Evolutionary conservation across 345 rosid species (phyloP).

Genomic region (Turritis glabra): DNA sequence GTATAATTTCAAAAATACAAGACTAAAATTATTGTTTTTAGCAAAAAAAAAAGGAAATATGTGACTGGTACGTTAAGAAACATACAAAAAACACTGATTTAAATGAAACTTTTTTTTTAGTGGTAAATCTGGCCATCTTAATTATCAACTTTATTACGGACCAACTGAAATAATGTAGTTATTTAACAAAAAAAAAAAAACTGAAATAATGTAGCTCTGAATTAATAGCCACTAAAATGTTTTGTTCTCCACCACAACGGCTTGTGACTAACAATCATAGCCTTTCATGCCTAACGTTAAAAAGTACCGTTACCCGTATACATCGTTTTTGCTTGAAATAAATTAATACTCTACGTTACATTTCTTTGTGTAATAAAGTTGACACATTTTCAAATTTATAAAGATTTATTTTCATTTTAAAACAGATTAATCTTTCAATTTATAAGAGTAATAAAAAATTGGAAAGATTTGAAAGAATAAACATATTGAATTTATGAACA

Average conservation of each 20-base stretch:
- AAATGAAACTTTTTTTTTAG: not conserved
- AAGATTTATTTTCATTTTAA: not conserved
- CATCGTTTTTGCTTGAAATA: not conserved
- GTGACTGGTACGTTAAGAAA: not conserved
- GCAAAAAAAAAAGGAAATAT: not conserved
- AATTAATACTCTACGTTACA: not conserved
- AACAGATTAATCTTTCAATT: not conserved
- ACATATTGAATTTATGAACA: not conserved
- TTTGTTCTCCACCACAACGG: slow-evolving; percentile 13
- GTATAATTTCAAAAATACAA: not conserved
- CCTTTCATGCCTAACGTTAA: slow-evolving; percentile 9
- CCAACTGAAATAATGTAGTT: not conserved
- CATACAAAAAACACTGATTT: not conserved
- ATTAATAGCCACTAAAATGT: slow-evolving; percentile 1
- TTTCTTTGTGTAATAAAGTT: not conserved
- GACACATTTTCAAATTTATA: not conserved
- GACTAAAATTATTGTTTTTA: not conserved
- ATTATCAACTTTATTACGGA: not conserved
- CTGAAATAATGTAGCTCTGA: not conserved
- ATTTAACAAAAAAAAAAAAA: too few relatives aligned
- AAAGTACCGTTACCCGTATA: not conserved
- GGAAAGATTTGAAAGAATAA: not conserved
- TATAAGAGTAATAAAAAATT: not conserved
- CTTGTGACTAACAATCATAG: not conserved
- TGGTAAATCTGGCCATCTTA: not conserved